These are phyloP conservation scores for Zymoseptoria crescenta DNA, from an alignment of 2,329 filamentous ascomycete species.

Conservation along the genomic window DNA sequence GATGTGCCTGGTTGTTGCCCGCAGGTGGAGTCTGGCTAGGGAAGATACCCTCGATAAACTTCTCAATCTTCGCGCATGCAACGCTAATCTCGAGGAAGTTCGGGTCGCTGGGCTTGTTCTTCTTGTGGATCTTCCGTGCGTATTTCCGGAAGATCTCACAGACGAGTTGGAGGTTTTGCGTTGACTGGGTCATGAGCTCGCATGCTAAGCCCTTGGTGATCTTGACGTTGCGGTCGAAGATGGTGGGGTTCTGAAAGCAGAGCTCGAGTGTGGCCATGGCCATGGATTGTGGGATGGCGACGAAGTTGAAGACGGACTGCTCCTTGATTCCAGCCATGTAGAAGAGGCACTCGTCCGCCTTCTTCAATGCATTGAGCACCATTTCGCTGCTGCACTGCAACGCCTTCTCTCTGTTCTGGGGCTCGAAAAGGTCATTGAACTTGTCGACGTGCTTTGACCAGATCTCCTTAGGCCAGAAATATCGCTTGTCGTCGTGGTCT, in stretches of 20 bases:
- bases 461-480: conserved; percentile 93
- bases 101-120: conserved; percentile 89
- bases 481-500: conserved; percentile 76
- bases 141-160: conserved; percentile 78
- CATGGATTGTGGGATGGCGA: conserved; percentile 94
- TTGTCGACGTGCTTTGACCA: conserved; percentile 92
- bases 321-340: conserved; percentile 93
- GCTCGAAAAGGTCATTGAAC: conserved; percentile 84
- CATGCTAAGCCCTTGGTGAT: conserved; percentile 95
- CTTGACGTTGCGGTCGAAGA: conserved; percentile 86
- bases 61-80: conserved; percentile 86
- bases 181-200: conserved; percentile 82
- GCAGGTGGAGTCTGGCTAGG: conserved; percentile 62
- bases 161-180: conserved; percentile 75
- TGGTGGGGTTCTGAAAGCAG: conserved; percentile 80
- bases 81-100: conserved; percentile 89
- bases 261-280: conserved; percentile 90
- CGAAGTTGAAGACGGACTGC: conserved; percentile 98
- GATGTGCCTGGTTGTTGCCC: conserved; percentile 23
- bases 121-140: conserved; percentile 73
- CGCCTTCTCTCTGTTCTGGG: conserved; percentile 67
- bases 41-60: conserved; percentile 92
- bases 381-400: conserved; percentile 86
- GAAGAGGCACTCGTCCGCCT: conserved; percentile 89
- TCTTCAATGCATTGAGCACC: conserved; percentile 80